Conservation (phyloP, 805 yeast genomes). For the Pichia kluyveri region DNA sequence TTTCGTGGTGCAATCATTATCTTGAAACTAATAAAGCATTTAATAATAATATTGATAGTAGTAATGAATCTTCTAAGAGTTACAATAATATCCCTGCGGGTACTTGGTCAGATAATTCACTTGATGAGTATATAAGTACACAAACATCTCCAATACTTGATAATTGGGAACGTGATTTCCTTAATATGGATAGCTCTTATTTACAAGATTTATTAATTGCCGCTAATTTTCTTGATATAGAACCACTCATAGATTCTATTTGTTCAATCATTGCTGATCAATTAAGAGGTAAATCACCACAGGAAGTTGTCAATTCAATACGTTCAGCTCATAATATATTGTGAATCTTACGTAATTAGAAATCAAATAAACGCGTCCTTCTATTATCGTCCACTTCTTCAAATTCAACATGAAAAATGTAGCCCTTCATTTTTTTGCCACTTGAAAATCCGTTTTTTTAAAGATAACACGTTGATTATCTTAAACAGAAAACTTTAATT, state of each 20-base stretch:
- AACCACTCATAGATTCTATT: conserved; percentile 60
- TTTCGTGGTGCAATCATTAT: conserved; percentile 11
- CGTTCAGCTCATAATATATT: conserved; percentile 29
- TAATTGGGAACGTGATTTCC: conserved; percentile 86
- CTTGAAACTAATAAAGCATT: neutral
- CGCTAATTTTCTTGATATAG: conserved; percentile 67
- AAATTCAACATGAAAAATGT: no score
- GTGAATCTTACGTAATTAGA: neutral
- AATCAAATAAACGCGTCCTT: no score
- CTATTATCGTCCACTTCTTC: no score
- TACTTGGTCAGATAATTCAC: conserved; percentile 26
- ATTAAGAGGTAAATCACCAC: conserved; percentile 66
- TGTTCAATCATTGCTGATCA: conserved; percentile 71
- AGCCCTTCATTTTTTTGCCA: no score
- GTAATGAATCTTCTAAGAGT: neutral
- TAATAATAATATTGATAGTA: neutral
- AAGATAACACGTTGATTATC: no score
- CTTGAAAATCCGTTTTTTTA: no score
- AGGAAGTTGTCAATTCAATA: conserved; percentile 63
- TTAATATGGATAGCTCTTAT: conserved; percentile 81
- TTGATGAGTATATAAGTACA: conserved; percentile 55
- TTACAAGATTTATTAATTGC: conserved; percentile 62
- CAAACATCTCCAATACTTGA: conserved; percentile 33
- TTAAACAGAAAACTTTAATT: no score
- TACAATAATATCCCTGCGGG: neutral